Conservation (phyloP, 768 basidiomycete genomes). For the Russula vinacea region DNA sequence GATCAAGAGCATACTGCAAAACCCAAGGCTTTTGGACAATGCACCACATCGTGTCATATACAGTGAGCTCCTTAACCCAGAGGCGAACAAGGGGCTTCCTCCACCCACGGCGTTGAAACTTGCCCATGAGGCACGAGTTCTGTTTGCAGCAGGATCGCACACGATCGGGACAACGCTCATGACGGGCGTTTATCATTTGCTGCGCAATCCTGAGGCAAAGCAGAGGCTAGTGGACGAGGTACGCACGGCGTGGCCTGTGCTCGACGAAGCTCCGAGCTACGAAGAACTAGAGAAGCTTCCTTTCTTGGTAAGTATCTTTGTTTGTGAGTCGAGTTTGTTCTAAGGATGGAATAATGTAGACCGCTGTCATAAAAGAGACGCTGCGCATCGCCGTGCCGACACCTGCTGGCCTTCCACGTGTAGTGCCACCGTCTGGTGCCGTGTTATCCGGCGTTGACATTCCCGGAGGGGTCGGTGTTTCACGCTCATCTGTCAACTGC, state of each 20-base stretch:
- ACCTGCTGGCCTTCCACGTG: conserved; percentile 18
- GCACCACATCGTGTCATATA: conserved; percentile 23
- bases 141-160: conserved; percentile 23
- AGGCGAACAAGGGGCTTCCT: conserved; percentile 11
- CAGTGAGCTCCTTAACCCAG: conserved; percentile 13
- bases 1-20: conserved; percentile 6
- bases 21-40: conserved; percentile 10
- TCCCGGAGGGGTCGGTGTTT: conserved; percentile 20
- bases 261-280: conserved; percentile 9
- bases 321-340: neutral
- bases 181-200: conserved; percentile 11
- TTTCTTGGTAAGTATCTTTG: conserved; percentile 7
- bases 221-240: conserved; percentile 15
- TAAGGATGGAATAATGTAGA: conserved; percentile 12
- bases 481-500: neutral
- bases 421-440: conserved; percentile 20
- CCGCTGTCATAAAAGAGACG: conserved; percentile 22
- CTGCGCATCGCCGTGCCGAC: conserved; percentile 4
- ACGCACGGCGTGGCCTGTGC: conserved; percentile 11
- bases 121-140: conserved; percentile 13
- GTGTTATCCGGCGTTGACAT: conserved; percentile 10
- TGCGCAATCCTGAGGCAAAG: conserved; percentile 14
- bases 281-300: conserved; percentile 24
- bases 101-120: conserved; percentile 2
- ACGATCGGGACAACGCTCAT: conserved; percentile 22